phyloP scores from a whole-genome alignment of 306 rosid genomes.

The Cucurbita argyrosperma region DNA sequence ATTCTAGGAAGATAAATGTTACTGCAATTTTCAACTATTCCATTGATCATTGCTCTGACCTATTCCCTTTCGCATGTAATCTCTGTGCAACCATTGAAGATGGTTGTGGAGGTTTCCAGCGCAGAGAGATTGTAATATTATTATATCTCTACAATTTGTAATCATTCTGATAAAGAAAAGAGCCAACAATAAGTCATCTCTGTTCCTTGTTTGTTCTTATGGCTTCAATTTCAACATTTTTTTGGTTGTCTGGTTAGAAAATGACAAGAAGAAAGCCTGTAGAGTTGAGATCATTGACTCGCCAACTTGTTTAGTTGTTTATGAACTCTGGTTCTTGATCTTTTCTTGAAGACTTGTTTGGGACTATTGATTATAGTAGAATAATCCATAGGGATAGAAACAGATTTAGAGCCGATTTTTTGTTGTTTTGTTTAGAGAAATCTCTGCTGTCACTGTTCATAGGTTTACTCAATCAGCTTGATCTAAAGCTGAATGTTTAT shows the following conservation, averaged over 20 bases:
- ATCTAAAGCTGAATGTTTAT: background rate
- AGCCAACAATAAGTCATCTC: background rate
- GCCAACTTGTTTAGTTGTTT: background rate
- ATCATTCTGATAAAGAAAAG: background rate
- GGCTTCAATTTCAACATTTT: background rate
- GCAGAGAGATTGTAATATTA: background rate
- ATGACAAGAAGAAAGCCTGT: conserved; percentile 10
- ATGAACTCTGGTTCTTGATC: background rate
- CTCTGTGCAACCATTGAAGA: background rate
- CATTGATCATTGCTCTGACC: background rate
- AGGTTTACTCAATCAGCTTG: background rate
- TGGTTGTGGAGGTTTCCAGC: background rate
- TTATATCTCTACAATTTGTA: background rate
- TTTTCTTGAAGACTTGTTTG: background rate
- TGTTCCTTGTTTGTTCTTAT: background rate
- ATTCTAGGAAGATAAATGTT: background rate
- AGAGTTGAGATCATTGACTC: background rate
- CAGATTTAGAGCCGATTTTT: background rate
- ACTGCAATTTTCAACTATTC: background rate
- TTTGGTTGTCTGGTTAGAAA: conserved; percentile 1
- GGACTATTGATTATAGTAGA: background rate
- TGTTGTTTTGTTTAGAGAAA: background rate
- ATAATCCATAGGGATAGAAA: background rate
- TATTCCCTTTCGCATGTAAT: background rate
- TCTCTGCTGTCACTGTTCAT: background rate